These are phyloP conservation scores for Pleoardoris graminearum DNA, from an alignment of 2,329 filamentous ascomycete species.

Conservation along the genomic window DNA sequence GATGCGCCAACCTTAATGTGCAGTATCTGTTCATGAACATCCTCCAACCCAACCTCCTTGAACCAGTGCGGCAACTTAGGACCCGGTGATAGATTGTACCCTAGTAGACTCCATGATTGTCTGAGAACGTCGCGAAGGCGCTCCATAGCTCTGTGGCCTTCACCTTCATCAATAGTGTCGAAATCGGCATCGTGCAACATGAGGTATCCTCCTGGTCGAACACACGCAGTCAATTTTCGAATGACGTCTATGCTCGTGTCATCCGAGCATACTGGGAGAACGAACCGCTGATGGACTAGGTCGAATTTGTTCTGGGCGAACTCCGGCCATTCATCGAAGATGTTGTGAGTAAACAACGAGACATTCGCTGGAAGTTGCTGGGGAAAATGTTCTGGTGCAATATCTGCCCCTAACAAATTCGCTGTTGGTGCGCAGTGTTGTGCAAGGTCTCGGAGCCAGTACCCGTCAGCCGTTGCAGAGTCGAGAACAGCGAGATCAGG, in stretches of 20 bases:
- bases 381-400: constrained; percentile 9
- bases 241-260: neutral
- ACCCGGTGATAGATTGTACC: constrained; percentile 3
- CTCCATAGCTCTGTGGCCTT: constrained; percentile 3
- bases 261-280: constrained; percentile 3
- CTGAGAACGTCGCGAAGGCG: constrained; percentile 6
- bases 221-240: constrained; percentile 4
- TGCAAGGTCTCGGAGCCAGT: constrained; percentile 15
- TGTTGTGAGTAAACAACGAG: constrained; percentile 2
- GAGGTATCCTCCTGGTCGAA: constrained; percentile 17
- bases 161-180: constrained; percentile 9
- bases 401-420: constrained; percentile 12
- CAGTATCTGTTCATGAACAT: constrained; percentile 7
- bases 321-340: constrained; percentile 11
- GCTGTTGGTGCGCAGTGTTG: neutral
- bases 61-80: constrained; percentile 7
- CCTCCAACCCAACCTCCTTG: neutral
- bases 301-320: constrained; percentile 1
- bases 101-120: neutral
- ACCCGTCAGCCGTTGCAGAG: constrained; percentile 17
- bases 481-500: constrained; percentile 11
- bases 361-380: constrained; percentile 1
- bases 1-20: neutral
- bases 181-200: constrained; percentile 15
- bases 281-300: constrained; percentile 15